Evolutionary conservation across 2,329 filamentous ascomycete species (phyloP), one percentile per base, ranked within the genome.

Genomic region (Penicillium occitanis): DNA sequence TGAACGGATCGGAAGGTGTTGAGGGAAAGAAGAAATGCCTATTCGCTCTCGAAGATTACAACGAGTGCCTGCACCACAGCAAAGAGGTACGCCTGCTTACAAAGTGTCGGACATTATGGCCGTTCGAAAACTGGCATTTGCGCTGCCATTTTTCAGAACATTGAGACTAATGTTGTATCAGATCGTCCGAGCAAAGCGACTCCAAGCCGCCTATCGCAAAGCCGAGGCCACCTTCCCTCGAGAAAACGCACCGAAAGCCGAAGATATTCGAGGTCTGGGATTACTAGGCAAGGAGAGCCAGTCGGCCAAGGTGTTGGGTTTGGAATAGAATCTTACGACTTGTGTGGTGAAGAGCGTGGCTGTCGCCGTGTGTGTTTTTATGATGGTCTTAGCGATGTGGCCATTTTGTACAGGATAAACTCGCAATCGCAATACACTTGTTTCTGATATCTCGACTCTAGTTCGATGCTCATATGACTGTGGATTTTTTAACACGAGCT

Each of bases 51-150:
- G 95, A 99, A 79, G 95, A 99, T 79, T 99, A 99, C 84, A 96
- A 97, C 79, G 95, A 99, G 84, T 99, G 96, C 81, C 83, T 99
- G 77, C 95, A 99, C 80, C 95, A 99, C 85, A 93, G 91, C 85
- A 99, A 99, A 84, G 95, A 99, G 92, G 95, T 98, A 75, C 66
- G 87, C 61, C 8, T 13, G 35, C 33, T 59, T 33, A 42, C 14
- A 17, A 44, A 30, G 2, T 2, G 14, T 53, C 17, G 50, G 17
- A 33, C 50, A 53, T 33, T n/a, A n/a, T 17, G 50, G 14, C 28
- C 17, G 2, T 53, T 53, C 28, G 50, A 53, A 17, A 25, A 53
- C n/a, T 3, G 50, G 50, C 28, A 53, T 10, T n/a, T 5, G 1
- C 25, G 17, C 33, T 37, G 13, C 6, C 5, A 25, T 35, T 57